Percentiles rank a stretch among this genome's conserved stretches.
Conservation (phyloP, 495 filamentous ascomycete species). For the Ramalina peruviana region DNA sequence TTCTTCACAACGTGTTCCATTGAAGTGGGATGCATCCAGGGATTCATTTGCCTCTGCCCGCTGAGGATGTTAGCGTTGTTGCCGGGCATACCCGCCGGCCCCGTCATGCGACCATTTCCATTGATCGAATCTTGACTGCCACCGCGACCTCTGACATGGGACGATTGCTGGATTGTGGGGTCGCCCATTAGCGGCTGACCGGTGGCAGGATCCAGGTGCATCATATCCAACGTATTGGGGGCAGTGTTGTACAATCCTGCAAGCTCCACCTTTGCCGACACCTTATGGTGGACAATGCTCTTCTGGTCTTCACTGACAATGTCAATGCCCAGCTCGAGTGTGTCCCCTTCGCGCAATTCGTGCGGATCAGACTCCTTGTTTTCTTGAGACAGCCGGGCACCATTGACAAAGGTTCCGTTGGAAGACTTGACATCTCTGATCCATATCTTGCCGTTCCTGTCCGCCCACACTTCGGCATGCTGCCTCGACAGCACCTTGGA, state of each 20-base stretch:
- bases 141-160: conserved; percentile 52
- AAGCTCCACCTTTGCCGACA: conserved; percentile 89
- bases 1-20: conserved; percentile 88
- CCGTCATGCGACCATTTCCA: conserved; percentile 33
- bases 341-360: conserved; percentile 74
- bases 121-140: conserved; percentile 57
- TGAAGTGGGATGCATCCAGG: conserved; percentile 66
- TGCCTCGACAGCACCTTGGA: conserved; percentile 93
- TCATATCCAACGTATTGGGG: conserved; percentile 69
- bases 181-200: conserved; percentile 54
- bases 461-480: conserved; percentile 94
- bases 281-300: conserved; percentile 95
- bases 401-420: conserved; percentile 96
- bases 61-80: conserved; percentile 44
- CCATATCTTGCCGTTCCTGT: conserved; percentile 77
- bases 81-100: conserved; percentile 37
- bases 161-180: conserved; percentile 39
- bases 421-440: conserved; percentile 97
- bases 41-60: conserved; percentile 57
- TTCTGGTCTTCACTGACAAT: conserved; percentile 98
- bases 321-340: conserved; percentile 88
- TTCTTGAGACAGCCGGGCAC: conserved; percentile 74
- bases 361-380: conserved; percentile 92
- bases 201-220: conserved; percentile 62
- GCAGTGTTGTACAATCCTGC: conserved; percentile 58